phyloP scores from a whole-genome alignment of 2,329 filamentous ascomycete genomes.

The Pseudogymnoascus sp. region DNA sequence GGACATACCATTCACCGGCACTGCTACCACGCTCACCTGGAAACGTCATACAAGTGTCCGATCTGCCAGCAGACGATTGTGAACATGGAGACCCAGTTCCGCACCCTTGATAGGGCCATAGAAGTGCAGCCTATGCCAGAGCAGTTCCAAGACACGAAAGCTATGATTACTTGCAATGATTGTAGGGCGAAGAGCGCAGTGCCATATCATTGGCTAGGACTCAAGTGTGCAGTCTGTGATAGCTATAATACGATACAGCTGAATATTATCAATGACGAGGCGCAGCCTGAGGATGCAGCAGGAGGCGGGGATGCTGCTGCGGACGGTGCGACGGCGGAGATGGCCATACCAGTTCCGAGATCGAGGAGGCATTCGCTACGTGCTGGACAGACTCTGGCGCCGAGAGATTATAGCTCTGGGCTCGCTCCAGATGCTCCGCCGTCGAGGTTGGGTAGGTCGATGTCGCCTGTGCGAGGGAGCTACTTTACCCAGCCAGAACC shows the following conservation, averaged over 20 bases:
- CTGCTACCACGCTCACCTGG: constrained; percentile 84
- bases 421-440: constrained; percentile 22
- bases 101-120: constrained; percentile 82
- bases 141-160: constrained; percentile 72
- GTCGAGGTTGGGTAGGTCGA: constrained; percentile 27
- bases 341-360: constrained; percentile 9
- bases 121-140: constrained; percentile 84
- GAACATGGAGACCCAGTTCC: constrained; percentile 95
- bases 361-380: neutral
- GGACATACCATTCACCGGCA: constrained; percentile 91
- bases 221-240: constrained; percentile 72
- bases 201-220: constrained; percentile 86
- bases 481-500: constrained; percentile 20
- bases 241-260: constrained; percentile 65
- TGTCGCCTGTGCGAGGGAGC: constrained; percentile 21
- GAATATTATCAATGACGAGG: constrained; percentile 46
- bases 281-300: constrained; percentile 20
- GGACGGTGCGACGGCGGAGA: constrained; percentile 17
- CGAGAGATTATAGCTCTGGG: constrained; percentile 19
- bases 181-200: constrained; percentile 83
- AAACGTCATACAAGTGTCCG: constrained; percentile 87
- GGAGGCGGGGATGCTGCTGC: constrained; percentile 16
- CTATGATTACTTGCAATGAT: constrained; percentile 88
- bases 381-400: constrained; percentile 12
- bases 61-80: constrained; percentile 95